A percentile compares a stretch with the other conserved stretches of the same genome.
These are phyloP conservation scores for Vitis amurensis DNA, from an alignment of 164 flowering plant species.

Conservation along the genomic window DNA sequence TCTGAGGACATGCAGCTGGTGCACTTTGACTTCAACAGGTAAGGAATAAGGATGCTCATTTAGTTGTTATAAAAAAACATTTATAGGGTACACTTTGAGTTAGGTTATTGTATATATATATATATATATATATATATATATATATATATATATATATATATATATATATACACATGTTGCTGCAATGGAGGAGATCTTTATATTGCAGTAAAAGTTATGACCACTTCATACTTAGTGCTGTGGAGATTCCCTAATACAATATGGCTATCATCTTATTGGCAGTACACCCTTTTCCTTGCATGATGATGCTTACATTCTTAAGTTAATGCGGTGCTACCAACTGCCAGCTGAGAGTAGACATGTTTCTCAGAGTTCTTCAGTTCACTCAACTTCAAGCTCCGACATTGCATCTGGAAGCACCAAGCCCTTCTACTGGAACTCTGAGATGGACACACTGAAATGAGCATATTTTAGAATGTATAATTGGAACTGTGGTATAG, in stretches of 20 bases:
- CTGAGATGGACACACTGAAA: neutral
- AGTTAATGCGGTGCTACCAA: slow-evolving; percentile 19
- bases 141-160: neutral
- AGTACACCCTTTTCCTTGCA: slow-evolving; percentile 36
- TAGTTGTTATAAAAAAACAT: neutral
- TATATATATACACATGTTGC: neutral
- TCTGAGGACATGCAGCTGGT: slow-evolving; percentile 32
- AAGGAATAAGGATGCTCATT: neutral
- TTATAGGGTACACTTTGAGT: too few relatives aligned
- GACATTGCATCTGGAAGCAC: slow-evolving; percentile 1
- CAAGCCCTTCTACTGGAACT: slow-evolving; percentile 2
- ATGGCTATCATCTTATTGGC: slow-evolving; percentile 10
- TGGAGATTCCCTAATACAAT: too few relatives aligned
- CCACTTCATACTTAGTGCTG: neutral
- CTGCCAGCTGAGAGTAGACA: neutral
- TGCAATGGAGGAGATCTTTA: neutral
- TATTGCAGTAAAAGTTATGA: neutral
- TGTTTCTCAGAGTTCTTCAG: neutral
- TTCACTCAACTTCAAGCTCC: slow-evolving; percentile 6
- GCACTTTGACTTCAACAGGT: slow-evolving; percentile 43
- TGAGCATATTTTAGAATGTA: neutral
- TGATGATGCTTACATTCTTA: slow-evolving; percentile 30
- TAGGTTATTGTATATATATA: neutral
- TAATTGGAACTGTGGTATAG: neutral
- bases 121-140: neutral